These are phyloP conservation scores for Torrubiellomyces zombiae DNA, from an alignment of 2,329 filamentous ascomycete species.

Conservation along the genomic window DNA sequence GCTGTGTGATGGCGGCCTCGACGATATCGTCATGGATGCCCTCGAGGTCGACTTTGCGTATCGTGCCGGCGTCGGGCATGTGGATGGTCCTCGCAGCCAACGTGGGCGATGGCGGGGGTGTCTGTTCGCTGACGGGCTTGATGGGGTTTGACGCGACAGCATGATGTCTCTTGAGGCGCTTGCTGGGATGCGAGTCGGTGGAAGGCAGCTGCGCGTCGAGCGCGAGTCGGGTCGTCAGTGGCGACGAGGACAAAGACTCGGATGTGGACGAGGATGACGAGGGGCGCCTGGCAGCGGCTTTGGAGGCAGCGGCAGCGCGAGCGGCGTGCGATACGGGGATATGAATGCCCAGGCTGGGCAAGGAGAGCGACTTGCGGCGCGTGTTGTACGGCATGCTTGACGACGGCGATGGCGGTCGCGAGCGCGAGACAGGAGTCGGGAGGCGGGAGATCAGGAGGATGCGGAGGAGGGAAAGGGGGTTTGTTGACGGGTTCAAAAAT, in stretches of 20 bases:
- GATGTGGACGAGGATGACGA: slow-evolving; percentile 12
- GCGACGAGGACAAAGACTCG: slow-evolving; percentile 12
- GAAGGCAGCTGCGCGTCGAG: slow-evolving; percentile 14
- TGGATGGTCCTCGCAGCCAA: slow-evolving; percentile 13
- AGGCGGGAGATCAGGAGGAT: slow-evolving; percentile 1
- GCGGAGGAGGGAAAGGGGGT: slow-evolving; percentile 2
- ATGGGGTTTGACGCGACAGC: slow-evolving; percentile 24
- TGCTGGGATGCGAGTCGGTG: slow-evolving; percentile 28
- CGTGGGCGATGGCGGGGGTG: slow-evolving; percentile 36
- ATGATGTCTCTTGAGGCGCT: slow-evolving; percentile 69
- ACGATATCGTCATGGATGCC: slow-evolving; percentile 92
- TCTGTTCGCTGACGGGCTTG: slow-evolving; percentile 66
- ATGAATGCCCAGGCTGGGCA: slow-evolving; percentile 85
- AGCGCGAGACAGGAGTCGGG: slow-evolving; percentile 4
- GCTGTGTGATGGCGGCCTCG: slow-evolving; percentile 70
- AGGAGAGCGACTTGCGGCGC: slow-evolving; percentile 83
- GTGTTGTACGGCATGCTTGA: slow-evolving; percentile 80
- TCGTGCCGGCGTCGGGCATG: slow-evolving; percentile 9
- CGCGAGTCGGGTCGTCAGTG: slow-evolving; percentile 6
- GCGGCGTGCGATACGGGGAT: slow-evolving; percentile 52
- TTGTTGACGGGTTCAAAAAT: too few relatives aligned
- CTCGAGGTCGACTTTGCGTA: slow-evolving; percentile 42
- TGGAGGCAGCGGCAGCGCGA: slow-evolving; percentile 33
- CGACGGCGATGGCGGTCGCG: too few relatives aligned
- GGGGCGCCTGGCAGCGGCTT: slow-evolving; percentile 17